Base-by-base conservation (phyloP, 2,329 filamentous ascomycete species). In the Tolypocladium album region DNA sequence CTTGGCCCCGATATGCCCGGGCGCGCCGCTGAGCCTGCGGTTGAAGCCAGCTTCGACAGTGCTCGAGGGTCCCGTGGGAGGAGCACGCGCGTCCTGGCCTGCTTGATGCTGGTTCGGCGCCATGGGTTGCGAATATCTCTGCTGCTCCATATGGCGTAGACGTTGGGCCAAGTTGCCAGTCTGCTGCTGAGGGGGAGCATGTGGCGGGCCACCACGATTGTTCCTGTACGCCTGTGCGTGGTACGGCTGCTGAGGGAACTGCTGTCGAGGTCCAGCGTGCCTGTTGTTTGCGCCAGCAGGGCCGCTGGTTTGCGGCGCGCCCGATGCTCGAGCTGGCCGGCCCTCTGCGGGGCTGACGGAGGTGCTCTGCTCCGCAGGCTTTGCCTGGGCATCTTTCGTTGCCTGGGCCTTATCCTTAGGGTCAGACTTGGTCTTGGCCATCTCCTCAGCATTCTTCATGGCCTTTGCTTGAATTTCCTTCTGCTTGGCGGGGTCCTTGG, bases 401-500 rank as follows among this genome's bases (percentile, higher is more conserved):
- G 76, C 66, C 11, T 72, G 67, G 59, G 73, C 59, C 64, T 74
- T 74, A 50, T 79, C 74, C 62, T 82, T 79, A 27, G 75, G 64
- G 57, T 78, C 78, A 22, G 78, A 69, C 69, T 86, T 86, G 59
- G 82, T 78, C 66, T 85, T 81, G 4, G 77, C 75, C 58, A 82
- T 74, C 63, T 86, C 83, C 63, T 90, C 86, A 2, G 86, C 87
- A 65, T 93, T 88, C 69, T 86, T 84, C 62, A 90, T 85, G 1
- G 91, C 91, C 73, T 92, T 95, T 67, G 92, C 88, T 69, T 96
- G 88, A 64, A 99, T 97, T 70, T 92, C 86, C 68, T 92, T 87
- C 74, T 97, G 94, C 77, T 97, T 99, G 55, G 79, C 82, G n/a
- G 92, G 92, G 70, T 99, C 94, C 72, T 97, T 99, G 61, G 94